phyloP scores from a whole-genome alignment of 2,329 filamentous ascomycete species.

The Epichloe typhina region DNA sequence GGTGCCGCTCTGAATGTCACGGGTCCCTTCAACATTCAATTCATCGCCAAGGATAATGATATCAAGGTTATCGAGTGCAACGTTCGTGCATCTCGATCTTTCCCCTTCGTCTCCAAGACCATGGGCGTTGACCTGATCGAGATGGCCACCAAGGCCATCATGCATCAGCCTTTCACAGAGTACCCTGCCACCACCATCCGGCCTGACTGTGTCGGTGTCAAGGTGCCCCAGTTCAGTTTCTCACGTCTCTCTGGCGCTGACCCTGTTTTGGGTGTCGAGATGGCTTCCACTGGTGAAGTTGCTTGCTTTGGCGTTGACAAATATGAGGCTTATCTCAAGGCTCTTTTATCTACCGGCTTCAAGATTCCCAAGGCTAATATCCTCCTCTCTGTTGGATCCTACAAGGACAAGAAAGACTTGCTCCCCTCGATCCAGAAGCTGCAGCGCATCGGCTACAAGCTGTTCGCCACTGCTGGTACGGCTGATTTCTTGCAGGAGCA shows the following conservation, averaged over 20 bases:
- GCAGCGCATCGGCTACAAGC: slow-evolving; percentile 81
- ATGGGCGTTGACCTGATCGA: slow-evolving; percentile 97
- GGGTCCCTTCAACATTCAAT: slow-evolving; percentile 96
- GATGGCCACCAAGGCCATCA: slow-evolving; percentile 96
- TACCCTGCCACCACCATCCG: slow-evolving; percentile 70
- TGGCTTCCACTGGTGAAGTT: slow-evolving; percentile 97
- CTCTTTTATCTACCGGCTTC: slow-evolving; percentile 89
- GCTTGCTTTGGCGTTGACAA: slow-evolving; percentile 93
- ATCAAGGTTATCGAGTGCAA: slow-evolving; percentile 99
- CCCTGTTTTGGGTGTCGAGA: slow-evolving; percentile 92
- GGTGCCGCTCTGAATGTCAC: slow-evolving; percentile 88
- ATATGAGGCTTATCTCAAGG: slow-evolving; percentile 96
- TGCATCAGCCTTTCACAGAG: slow-evolving; percentile 65
- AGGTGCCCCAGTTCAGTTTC: slow-evolving; percentile 98
- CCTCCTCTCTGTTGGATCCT: slow-evolving; percentile 86
- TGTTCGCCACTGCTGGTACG: slow-evolving; percentile 92
- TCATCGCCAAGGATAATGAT: slow-evolving; percentile 98
- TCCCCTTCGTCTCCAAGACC: slow-evolving; percentile 96
- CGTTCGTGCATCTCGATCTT: slow-evolving; percentile 87
- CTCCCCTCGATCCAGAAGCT: slow-evolving; percentile 83
- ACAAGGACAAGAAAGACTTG: slow-evolving; percentile 98
- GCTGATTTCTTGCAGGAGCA: slow-evolving; percentile 94
- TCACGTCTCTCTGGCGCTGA: slow-evolving; percentile 91
- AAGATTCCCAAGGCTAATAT: slow-evolving; percentile 93
- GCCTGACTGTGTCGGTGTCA: slow-evolving; percentile 81